Evolutionary conservation across 306 rosid genomes (phyloP), one percentile per base, ranked within the genome.

Genomic region (Sophora flavescens): DNA sequence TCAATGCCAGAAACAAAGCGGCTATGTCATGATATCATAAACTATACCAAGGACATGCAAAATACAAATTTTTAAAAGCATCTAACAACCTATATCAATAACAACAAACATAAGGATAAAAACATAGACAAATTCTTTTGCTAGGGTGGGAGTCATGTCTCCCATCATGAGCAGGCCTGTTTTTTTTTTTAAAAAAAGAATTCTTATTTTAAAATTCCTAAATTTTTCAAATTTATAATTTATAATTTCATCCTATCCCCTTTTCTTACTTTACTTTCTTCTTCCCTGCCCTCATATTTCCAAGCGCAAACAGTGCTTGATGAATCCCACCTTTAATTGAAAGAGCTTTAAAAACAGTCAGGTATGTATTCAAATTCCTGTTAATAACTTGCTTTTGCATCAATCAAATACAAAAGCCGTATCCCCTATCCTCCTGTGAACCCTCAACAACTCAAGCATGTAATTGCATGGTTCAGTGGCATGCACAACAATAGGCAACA

Each of bases 381-480:
- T 83, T 81, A 8, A 92, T 88, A 50, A 95, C 87, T 74, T 77
- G 74, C 88, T 84, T 88, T 66, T 95, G 98, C 97, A 95, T 95
- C 50, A 92, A 83, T 85, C 81, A 76, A 95, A 95, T 39, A 95
- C 92, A 74, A 80, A 51, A 74, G 58, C 92, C 97, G 92, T 92
- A 78, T 95, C 96, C 76, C 66, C 87, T 68, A 92, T 77, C 77
- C 89, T 89, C 78, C 42, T 50, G 42, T 86, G 85, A 67, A 60
- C 69, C 76, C 88, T 82, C 78, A 92, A 83, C 18, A 90, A 53
- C 79, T 90, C 96, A 66, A 95, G 98, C 92, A 95, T 90, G 88
- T 87, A 85, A 89, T 95, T 90, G 60, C 95, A 95, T 7, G 95
- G 86, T 63, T 90, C 93, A 32, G 97, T 86, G 47, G 97, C 86